phyloP scores from a whole-genome alignment of 2,329 filamentous ascomycete genomes.

The Lachnum nothofagi region DNA sequence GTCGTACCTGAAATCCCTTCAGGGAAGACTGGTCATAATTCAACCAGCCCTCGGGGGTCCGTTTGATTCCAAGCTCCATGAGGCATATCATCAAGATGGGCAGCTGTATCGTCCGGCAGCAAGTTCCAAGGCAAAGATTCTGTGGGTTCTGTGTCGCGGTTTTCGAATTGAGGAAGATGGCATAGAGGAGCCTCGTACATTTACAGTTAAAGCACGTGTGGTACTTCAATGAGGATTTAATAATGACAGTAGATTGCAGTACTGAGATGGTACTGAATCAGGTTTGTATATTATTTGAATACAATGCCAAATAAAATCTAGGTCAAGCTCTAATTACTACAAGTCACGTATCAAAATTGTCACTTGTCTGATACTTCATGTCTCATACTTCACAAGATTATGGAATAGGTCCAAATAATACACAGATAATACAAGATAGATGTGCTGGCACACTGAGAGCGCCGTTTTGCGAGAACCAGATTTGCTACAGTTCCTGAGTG shows the following conservation, averaged over 20 bases:
- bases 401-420: too few species aligned
- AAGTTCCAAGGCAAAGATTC: background rate
- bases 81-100: background rate
- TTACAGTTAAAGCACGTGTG: slow-evolving; percentile 4
- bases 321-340: too few species aligned
- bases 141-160: slow-evolving; percentile 5
- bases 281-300: too few species aligned
- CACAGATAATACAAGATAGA: too few species aligned
- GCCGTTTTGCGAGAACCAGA: too few species aligned
- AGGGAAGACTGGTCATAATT: slow-evolving; percentile 1
- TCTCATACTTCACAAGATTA: too few species aligned
- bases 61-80: slow-evolving; percentile 33
- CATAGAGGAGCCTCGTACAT: background rate
- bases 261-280: too few species aligned
- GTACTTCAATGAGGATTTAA: background rate
- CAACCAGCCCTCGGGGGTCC: slow-evolving; percentile 36
- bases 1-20: slow-evolving; percentile 6
- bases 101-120: background rate
- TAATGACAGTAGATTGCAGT: background rate
- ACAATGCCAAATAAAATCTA: too few species aligned
- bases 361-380: too few species aligned
- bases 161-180: slow-evolving; percentile 1
- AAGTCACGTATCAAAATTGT: too few species aligned
- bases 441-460: too few species aligned
- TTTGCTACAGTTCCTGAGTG: too few species aligned